Conservation (phyloP, 2,329 filamentous ascomycete genomes). For the Capronia coronata region DNA sequence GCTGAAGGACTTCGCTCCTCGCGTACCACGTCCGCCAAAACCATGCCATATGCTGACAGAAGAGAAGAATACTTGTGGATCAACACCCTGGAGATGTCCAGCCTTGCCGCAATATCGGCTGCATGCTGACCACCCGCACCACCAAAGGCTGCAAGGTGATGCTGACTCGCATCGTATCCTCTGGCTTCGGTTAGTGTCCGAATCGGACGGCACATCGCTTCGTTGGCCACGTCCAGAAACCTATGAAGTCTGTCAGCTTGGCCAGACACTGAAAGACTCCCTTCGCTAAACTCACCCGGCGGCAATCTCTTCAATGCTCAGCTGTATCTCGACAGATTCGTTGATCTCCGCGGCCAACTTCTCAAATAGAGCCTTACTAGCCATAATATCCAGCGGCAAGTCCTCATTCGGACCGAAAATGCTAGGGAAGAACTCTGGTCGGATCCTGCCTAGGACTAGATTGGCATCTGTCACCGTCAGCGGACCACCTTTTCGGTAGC, state of each 20-base stretch:
- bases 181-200: slow-evolving; percentile 28
- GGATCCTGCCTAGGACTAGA: slow-evolving; percentile 65
- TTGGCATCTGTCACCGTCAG: slow-evolving; percentile 92
- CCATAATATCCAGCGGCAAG: slow-evolving; percentile 49
- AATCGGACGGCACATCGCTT: slow-evolving; percentile 36
- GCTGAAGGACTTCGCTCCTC: slow-evolving; percentile 35
- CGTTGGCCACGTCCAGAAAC: slow-evolving; percentile 39
- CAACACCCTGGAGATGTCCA: slow-evolving; percentile 38
- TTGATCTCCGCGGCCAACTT: slow-evolving; percentile 42
- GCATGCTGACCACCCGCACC: slow-evolving; percentile 38
- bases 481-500: slow-evolving; percentile 82
- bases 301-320: slow-evolving; percentile 35
- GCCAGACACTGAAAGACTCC: background rate
- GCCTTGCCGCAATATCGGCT: slow-evolving; percentile 36
- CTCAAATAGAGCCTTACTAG: slow-evolving; percentile 37
- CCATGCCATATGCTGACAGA: slow-evolving; percentile 43
- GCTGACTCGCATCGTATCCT: slow-evolving; percentile 27
- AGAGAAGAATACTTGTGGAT: slow-evolving; percentile 37
- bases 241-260: slow-evolving; percentile 27
- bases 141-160: slow-evolving; percentile 31
- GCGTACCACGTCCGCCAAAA: slow-evolving; percentile 37
- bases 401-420: slow-evolving; percentile 84
- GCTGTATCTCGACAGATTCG: slow-evolving; percentile 27
- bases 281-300: background rate
- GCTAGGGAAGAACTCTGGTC: slow-evolving; percentile 75